Conservation (phyloP, 2,329 filamentous ascomycete genomes). For the Periconia sp. region DNA sequence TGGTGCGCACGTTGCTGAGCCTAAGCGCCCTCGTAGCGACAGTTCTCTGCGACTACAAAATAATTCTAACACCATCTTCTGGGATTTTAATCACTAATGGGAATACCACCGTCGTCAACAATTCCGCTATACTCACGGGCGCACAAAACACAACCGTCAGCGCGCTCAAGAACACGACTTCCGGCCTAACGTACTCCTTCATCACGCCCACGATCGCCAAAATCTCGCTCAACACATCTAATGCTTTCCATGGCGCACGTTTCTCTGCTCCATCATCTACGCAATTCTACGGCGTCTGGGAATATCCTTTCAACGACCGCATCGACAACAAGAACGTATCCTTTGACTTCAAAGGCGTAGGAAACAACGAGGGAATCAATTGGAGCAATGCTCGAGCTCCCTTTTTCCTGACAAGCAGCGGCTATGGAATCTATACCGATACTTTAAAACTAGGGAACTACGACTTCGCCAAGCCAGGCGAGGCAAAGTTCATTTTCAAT, state of each 20-base stretch:
- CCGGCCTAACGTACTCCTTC: slow-evolving; percentile 19
- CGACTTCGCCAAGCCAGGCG: slow-evolving; percentile 28
- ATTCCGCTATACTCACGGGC: slow-evolving; percentile 23
- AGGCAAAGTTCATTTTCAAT: slow-evolving; percentile 39
- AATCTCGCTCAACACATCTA: slow-evolving; percentile 25
- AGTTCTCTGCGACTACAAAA: slow-evolving; percentile 13
- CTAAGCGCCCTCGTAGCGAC: slow-evolving; percentile 9
- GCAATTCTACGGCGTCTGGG: slow-evolving; percentile 33
- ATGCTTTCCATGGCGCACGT: slow-evolving; percentile 24
- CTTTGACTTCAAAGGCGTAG: slow-evolving; percentile 35
- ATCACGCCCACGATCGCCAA: slow-evolving; percentile 28
- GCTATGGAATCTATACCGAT: slow-evolving; percentile 44
- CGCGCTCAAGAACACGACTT: slow-evolving; percentile 14
- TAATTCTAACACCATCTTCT: slow-evolving; percentile 14
- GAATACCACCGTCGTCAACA: slow-evolving; percentile 23
- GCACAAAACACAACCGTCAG: slow-evolving; percentile 19
- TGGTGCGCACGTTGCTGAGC: slow-evolving; percentile 12
- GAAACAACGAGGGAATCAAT: slow-evolving; percentile 38
- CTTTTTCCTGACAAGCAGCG: slow-evolving; percentile 40
- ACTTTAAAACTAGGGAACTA: slow-evolving; percentile 39
- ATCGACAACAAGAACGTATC: slow-evolving; percentile 28
- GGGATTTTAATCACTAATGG: slow-evolving; percentile 19
- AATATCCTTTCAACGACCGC: slow-evolving; percentile 30
- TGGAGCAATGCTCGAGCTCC: slow-evolving; percentile 45
- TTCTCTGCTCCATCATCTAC: slow-evolving; percentile 18